These are phyloP conservation scores for Yamadazyma mexicana DNA, from an alignment of 1,139 yeast species.

Conservation along the genomic window DNA sequence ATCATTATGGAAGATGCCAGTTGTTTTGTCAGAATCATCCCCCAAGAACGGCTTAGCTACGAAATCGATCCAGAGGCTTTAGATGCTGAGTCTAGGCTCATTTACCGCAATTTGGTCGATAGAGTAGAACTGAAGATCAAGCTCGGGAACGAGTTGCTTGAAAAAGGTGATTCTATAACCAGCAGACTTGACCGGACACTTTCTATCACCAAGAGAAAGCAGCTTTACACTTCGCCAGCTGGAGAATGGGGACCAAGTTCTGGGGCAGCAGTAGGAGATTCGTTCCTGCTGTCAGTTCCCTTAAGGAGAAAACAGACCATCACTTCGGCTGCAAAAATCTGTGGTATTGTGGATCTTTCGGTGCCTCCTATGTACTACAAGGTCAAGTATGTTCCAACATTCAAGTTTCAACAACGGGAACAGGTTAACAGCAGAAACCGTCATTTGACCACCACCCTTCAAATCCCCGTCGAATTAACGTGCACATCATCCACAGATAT, in stretches of 20 bases:
- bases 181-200: slow-evolving; percentile 11
- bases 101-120: slow-evolving; percentile 29
- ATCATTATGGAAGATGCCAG: slow-evolving; percentile 40
- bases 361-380: slow-evolving; percentile 34
- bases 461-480: slow-evolving; percentile 37
- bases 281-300: slow-evolving; percentile 16
- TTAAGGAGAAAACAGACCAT: slow-evolving; percentile 35
- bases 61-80: slow-evolving; percentile 13
- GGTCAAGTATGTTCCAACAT: slow-evolving; percentile 36
- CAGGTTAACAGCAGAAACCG: slow-evolving; percentile 9
- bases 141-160: slow-evolving; percentile 24
- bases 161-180: slow-evolving; percentile 3
- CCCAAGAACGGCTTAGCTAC: slow-evolving; percentile 15
- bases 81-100: slow-evolving; percentile 25
- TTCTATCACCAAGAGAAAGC: slow-evolving; percentile 19
- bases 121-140: slow-evolving; percentile 31
- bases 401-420: slow-evolving; percentile 15
- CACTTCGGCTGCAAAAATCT: slow-evolving; percentile 34
- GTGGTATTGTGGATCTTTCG: slow-evolving; percentile 36
- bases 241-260: not conserved
- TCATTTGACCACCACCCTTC: slow-evolving; percentile 21
- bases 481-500: slow-evolving; percentile 21
- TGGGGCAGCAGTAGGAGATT: not conserved
- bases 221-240: slow-evolving; percentile 14
- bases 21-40: slow-evolving; percentile 30